These are phyloP conservation scores for Leptoxyphium fumago DNA, from an alignment of 2,329 filamentous ascomycete genomes.

Conservation along the genomic window DNA sequence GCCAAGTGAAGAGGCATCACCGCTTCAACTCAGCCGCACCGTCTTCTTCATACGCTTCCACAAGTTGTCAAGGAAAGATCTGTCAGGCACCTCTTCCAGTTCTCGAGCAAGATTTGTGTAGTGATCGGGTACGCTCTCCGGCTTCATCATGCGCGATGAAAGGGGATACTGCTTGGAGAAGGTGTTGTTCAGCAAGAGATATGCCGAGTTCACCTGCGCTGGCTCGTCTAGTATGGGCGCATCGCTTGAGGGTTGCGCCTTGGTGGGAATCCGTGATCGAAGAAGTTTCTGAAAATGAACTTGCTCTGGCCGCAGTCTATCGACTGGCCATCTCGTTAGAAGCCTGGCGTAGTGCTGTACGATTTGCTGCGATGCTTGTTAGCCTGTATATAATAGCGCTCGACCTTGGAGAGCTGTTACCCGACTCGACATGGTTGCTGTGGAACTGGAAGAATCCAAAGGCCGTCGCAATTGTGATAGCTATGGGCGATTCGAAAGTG, in stretches of 20 bases:
- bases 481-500: not conserved
- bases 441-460: not conserved
- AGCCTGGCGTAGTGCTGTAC: constrained; percentile 36
- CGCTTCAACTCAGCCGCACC: constrained; percentile 27
- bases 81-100: constrained; percentile 37
- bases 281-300: constrained; percentile 31
- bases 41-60: constrained; percentile 33
- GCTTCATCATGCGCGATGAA: constrained; percentile 31
- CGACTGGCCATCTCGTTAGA: constrained; percentile 34
- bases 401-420: constrained; percentile 2
- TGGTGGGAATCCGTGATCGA: constrained; percentile 24
- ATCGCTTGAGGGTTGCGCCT: constrained; percentile 6
- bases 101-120: constrained; percentile 39
- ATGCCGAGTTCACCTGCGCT: constrained; percentile 42
- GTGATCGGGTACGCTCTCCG: constrained; percentile 35
- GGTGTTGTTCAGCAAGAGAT: constrained; percentile 44
- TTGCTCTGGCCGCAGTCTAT: constrained; percentile 34
- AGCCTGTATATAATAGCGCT: not conserved
- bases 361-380: constrained; percentile 14
- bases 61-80: constrained; percentile 31
- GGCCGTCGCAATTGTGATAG: not conserved
- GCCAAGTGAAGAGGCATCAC: too few relatives aligned
- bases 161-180: constrained; percentile 39
- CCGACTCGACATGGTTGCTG: constrained; percentile 12
- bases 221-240: constrained; percentile 21